Percentiles rank a stretch among this genome's conserved stretches.
Conservation (phyloP, 1,139 yeast species). For the Saccharomyces hybrid region DNA sequence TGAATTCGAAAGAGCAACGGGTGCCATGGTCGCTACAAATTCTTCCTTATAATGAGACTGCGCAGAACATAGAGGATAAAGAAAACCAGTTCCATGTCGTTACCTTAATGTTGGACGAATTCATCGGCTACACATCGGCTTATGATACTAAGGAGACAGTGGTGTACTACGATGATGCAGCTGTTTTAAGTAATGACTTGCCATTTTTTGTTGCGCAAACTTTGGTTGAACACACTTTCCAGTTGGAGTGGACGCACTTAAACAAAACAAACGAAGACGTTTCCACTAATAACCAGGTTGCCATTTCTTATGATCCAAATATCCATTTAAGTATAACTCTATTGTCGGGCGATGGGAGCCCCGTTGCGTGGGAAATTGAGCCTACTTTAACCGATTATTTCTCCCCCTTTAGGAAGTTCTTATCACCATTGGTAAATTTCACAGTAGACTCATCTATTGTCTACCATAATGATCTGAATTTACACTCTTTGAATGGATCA, state of each 20-base stretch:
- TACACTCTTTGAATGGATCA: slow-evolving; percentile 34
- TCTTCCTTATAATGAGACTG: slow-evolving; percentile 17
- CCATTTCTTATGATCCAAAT: slow-evolving; percentile 52
- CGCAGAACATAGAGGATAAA: slow-evolving; percentile 6
- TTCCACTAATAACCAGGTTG: slow-evolving; percentile 23
- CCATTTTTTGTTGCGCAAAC: slow-evolving; percentile 57
- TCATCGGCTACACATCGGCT: slow-evolving; percentile 20
- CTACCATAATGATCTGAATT: slow-evolving; percentile 43
- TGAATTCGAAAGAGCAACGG: slow-evolving; percentile 16
- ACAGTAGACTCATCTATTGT: slow-evolving; percentile 74
- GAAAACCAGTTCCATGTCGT: slow-evolving; percentile 24
- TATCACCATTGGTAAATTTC: slow-evolving; percentile 55
- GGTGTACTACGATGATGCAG: slow-evolving; percentile 40
- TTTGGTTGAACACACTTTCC: slow-evolving; percentile 46
- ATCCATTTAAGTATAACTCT: slow-evolving; percentile 64
- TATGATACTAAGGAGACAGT: slow-evolving; percentile 37
- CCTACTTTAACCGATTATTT: slow-evolving; percentile 39
- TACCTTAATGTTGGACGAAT: slow-evolving; percentile 22
- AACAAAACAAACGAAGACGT: slow-evolving; percentile 12
- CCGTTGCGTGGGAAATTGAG: slow-evolving; percentile 51
- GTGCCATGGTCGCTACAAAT: slow-evolving; percentile 30
- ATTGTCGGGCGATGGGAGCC: slow-evolving; percentile 46
- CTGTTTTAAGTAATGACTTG: slow-evolving; percentile 48
- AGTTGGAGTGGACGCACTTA: slow-evolving; percentile 36
- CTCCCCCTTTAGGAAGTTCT: slow-evolving; percentile 38